Conservation (phyloP, 441 rosid genomes). For the Gossypium schwendimanii region DNA sequence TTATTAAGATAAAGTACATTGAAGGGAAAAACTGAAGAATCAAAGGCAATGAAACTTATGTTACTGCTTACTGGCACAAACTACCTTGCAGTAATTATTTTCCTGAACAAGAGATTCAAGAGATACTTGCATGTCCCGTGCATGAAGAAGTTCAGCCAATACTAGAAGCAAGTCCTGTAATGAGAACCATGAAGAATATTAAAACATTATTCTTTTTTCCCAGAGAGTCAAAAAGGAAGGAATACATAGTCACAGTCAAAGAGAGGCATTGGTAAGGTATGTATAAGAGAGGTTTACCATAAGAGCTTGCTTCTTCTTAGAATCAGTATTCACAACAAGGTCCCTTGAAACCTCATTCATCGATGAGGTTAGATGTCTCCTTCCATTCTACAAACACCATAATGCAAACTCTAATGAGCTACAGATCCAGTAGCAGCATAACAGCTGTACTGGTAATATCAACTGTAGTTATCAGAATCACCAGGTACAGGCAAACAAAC, state of each 20-base stretch:
- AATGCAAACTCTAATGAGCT: constrained; percentile 17
- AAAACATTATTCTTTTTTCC: constrained; percentile 8
- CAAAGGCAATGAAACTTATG: background rate
- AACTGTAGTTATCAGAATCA: background rate
- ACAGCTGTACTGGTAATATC: background rate
- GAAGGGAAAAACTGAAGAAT: background rate
- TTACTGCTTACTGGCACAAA: background rate
- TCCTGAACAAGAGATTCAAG: constrained; percentile 87
- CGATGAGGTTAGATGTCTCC: constrained; percentile 84
- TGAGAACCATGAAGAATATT: constrained; percentile 17
- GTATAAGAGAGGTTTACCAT: constrained; percentile 43
- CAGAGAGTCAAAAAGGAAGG: constrained; percentile 8
- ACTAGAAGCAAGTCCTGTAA: constrained; percentile 82
- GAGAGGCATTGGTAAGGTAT: background rate
- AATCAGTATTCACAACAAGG: constrained; percentile 81
- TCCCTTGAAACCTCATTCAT: constrained; percentile 95
- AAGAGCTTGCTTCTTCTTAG: constrained; percentile 90
- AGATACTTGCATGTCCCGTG: constrained; percentile 63
- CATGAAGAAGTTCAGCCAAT: constrained; percentile 68
- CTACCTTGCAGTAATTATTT: constrained; percentile 91
- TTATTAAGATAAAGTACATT: constrained; percentile 3
- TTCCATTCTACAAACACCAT: constrained; percentile 67
- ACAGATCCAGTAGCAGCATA: constrained; percentile 17
- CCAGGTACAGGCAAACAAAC: constrained; percentile 1
- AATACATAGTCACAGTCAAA: constrained; percentile 9